Evolutionary conservation across 2,329 filamentous ascomycete species (phyloP).

Genomic region (Fusarium sp.): DNA sequence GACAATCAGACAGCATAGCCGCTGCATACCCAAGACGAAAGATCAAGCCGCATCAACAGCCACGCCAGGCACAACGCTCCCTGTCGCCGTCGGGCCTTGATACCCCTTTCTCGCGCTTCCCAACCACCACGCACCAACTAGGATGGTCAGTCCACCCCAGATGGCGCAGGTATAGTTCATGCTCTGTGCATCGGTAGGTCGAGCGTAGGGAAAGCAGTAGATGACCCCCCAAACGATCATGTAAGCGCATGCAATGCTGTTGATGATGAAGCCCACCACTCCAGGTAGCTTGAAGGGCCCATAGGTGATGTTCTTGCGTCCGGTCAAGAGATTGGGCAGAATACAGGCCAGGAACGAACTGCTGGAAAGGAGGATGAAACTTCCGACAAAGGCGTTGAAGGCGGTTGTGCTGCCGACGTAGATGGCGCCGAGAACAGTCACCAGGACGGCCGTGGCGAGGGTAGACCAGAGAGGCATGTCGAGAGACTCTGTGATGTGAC

Average conservation of each 20-base stretch:
- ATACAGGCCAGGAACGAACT: slow-evolving; percentile 68
- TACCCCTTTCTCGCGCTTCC: slow-evolving; percentile 43
- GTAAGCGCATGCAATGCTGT: slow-evolving; percentile 62
- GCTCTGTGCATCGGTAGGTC: slow-evolving; percentile 55
- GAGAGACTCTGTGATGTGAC: slow-evolving; percentile 44
- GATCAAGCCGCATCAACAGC: slow-evolving; percentile 31
- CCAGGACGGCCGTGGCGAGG: slow-evolving; percentile 53
- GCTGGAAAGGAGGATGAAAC: slow-evolving; percentile 51
- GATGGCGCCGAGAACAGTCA: slow-evolving; percentile 67
- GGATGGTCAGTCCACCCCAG: slow-evolving; percentile 52
- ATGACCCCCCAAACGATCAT: slow-evolving; percentile 70
- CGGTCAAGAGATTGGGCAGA: slow-evolving; percentile 62
- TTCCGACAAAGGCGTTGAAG: slow-evolving; percentile 72
- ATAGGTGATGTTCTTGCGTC: slow-evolving; percentile 51
- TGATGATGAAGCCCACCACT: slow-evolving; percentile 59
- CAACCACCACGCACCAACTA: slow-evolving; percentile 56
- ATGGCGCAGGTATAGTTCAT: slow-evolving; percentile 65
- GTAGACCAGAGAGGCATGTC: slow-evolving; percentile 58
- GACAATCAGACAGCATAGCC: background rate
- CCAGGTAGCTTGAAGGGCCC: slow-evolving; percentile 67
- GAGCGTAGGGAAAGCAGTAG: slow-evolving; percentile 65
- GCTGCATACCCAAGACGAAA: background rate
- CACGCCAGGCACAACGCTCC: slow-evolving; percentile 34
- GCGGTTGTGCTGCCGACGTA: slow-evolving; percentile 73
- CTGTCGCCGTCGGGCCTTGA: slow-evolving; percentile 37